These are phyloP conservation scores for Saturnispora bothae DNA, from an alignment of 805 yeast species.

Conservation along the genomic window DNA sequence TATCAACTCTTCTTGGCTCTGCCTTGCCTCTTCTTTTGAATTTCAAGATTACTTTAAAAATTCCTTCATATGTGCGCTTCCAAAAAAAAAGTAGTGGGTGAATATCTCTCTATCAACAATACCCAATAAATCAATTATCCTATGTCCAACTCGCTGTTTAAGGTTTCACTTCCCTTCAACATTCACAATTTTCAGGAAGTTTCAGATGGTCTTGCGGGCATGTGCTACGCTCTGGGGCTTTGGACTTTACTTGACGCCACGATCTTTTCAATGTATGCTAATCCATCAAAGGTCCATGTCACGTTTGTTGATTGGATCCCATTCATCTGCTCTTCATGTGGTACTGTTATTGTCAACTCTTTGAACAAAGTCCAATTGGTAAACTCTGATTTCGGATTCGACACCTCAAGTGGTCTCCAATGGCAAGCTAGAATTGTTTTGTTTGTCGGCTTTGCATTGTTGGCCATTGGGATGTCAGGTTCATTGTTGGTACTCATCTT, in stretches of 20 bases:
- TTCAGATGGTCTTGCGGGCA: constrained; percentile 73
- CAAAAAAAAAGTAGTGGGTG: no score
- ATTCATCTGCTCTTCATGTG: constrained; percentile 73
- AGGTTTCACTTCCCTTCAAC: constrained; percentile 59
- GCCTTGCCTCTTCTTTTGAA: no score
- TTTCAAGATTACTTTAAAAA: no score
- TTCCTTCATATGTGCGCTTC: no score
- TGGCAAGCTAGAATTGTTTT: constrained; percentile 92
- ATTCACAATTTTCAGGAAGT: constrained; percentile 48
- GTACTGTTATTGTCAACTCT: constrained; percentile 74
- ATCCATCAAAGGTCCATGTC: constrained; percentile 80
- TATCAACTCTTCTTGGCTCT: no score
- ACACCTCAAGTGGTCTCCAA: constrained; percentile 36
- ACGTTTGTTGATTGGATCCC: constrained; percentile 96
- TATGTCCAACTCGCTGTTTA: constrained; percentile 45
- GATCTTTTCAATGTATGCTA: constrained; percentile 70
- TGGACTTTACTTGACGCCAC: constrained; percentile 89
- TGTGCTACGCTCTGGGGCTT: constrained; percentile 72
- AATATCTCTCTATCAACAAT: no score
- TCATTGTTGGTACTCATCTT: constrained; percentile 79
- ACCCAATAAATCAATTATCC: no score
- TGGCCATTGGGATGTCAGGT: constrained; percentile 93
- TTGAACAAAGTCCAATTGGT: constrained; percentile 50
- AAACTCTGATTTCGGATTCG: constrained; percentile 21
- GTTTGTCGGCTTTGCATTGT: constrained; percentile 82